Conservation (phyloP, 345 rosid species). For the Eucalyptus sideroxylon region DNA sequence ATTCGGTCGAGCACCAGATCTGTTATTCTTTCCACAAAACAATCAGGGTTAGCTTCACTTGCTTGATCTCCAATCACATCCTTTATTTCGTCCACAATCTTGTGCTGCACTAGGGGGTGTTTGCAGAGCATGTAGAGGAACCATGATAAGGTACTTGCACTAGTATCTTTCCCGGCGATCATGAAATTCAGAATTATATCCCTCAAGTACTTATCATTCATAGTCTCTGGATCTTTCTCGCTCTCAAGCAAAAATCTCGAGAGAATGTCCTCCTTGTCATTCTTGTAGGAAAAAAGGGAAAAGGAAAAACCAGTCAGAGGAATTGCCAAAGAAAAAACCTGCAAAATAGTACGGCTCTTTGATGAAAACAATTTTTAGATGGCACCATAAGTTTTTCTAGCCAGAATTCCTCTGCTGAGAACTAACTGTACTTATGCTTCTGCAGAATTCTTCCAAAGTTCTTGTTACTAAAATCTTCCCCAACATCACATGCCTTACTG, state of each 20-base stretch:
- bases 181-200: conserved; percentile 64
- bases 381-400: too few relatives aligned
- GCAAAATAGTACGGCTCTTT: background rate
- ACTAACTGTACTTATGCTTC: too few relatives aligned
- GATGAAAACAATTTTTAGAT: background rate
- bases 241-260: conserved; percentile 24
- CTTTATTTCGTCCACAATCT: conserved; percentile 40
- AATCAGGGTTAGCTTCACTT: conserved; percentile 4
- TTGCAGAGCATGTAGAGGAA: conserved; percentile 69
- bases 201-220: conserved; percentile 55
- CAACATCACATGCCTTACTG: too few relatives aligned
- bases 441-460: too few relatives aligned
- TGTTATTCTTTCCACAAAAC: conserved; percentile 22
- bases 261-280: conserved; percentile 48
- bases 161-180: conserved; percentile 67
- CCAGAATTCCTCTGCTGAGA: too few relatives aligned
- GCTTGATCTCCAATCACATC: conserved; percentile 9
- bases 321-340: background rate
- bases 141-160: conserved; percentile 54
- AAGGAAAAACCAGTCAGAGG: background rate
- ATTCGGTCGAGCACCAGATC: conserved; percentile 39
- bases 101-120: conserved; percentile 58
- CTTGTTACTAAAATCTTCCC: too few relatives aligned
- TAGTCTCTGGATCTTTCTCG: conserved; percentile 39
- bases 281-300: conserved; percentile 11